Percentiles rank a stretch among this genome's conserved stretches.
Evolutionary conservation across 176 grass and related monocot species (phyloP).

Genomic region (Pontederia paniculata): DNA sequence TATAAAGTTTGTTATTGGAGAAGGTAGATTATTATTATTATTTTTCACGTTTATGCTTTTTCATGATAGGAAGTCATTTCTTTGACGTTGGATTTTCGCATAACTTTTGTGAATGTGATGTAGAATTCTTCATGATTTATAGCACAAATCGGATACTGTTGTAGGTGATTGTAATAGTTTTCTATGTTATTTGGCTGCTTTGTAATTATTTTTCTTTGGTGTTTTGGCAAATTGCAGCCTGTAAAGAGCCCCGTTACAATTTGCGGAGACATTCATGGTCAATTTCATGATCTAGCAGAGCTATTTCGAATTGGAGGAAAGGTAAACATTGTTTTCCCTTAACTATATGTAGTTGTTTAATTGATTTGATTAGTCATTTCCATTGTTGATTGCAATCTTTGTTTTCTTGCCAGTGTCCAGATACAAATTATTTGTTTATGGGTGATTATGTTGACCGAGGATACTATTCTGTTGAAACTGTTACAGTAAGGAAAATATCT

Average conservation of each 20-base stretch:
- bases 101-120: too few species aligned
- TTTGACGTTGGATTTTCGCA: too few species aligned
- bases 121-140: too few species aligned
- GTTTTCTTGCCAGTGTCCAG: slow-evolving; percentile 5
- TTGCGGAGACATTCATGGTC: slow-evolving; percentile 15
- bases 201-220: not conserved
- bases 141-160: too few species aligned
- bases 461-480: slow-evolving; percentile 15
- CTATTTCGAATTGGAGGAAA: slow-evolving; percentile 19
- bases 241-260: slow-evolving; percentile 14
- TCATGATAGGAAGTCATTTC: too few species aligned
- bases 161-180: too few species aligned
- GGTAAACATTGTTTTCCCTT: not conserved
- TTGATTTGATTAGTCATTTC: too few species aligned
- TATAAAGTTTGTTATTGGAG: too few species aligned
- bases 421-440: slow-evolving; percentile 17
- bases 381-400: not conserved
- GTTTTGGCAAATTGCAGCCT: not conserved
- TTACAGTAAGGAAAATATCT: slow-evolving; percentile 2
- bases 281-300: slow-evolving; percentile 16
- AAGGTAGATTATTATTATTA: too few species aligned
- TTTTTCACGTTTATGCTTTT: too few species aligned
- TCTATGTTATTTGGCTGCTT: too few species aligned
- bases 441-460: slow-evolving; percentile 15
- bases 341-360: not conserved